phyloP scores from a whole-genome alignment of 2,329 filamentous ascomycete species.

The Exophiala xenobiotica region DNA sequence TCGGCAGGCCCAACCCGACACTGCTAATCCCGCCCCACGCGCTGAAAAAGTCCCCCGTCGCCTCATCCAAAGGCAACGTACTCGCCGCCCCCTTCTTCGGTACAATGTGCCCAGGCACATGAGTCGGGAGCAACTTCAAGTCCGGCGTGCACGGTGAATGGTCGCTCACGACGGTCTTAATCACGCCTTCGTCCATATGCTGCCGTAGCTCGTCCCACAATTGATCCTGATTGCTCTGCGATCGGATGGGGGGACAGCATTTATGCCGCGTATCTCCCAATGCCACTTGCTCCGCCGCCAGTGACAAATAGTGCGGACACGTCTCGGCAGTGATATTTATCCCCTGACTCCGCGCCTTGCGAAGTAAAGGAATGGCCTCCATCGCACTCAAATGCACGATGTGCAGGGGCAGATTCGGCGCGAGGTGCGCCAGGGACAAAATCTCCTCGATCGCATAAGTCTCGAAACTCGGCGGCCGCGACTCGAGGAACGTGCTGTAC shows the following conservation, averaged over 20 bases:
- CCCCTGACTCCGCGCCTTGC: constrained; percentile 68
- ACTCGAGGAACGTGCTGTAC: constrained; percentile 89
- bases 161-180: constrained; percentile 89
- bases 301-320: constrained; percentile 89
- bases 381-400: constrained; percentile 92
- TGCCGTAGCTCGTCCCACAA: constrained; percentile 77
- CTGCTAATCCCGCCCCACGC: constrained; percentile 96
- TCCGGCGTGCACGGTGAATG: constrained; percentile 96
- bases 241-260: constrained; percentile 89
- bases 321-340: constrained; percentile 91
- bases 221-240: constrained; percentile 74
- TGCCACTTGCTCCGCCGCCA: constrained; percentile 77
- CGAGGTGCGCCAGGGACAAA: constrained; percentile 73
- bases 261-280: constrained; percentile 90
- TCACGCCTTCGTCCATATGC: constrained; percentile 68
- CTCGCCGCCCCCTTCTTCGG: constrained; percentile 30
- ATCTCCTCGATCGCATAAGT: constrained; percentile 88
- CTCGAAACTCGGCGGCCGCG: constrained; percentile 84
- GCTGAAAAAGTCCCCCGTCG: constrained; percentile 81
- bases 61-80: constrained; percentile 35
- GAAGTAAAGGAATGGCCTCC: constrained; percentile 78
- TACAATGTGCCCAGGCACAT: constrained; percentile 56
- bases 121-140: constrained; percentile 78
- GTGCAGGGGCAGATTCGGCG: constrained; percentile 80
- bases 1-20: constrained; percentile 87